Evolutionary conservation across 257 asterid genomes (phyloP), one percentile per base, ranked within the genome.

Genomic region (Capsicum baccatum): DNA sequence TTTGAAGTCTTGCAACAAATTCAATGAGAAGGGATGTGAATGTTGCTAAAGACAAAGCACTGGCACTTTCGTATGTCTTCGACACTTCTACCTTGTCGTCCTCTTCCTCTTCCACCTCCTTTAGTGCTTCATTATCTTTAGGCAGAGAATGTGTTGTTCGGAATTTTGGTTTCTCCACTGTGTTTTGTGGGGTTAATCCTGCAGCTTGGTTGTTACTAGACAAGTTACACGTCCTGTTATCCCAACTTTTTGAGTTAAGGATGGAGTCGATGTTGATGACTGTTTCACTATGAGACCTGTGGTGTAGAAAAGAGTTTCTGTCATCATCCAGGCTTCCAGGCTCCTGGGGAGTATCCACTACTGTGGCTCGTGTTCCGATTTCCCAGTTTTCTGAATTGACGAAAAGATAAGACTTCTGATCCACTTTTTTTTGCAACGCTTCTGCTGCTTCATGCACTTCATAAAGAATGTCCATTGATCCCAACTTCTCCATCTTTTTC

Each of bases 1-100:
- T 93, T 83, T 93, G 94, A 79, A 94, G 95, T 91, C 98, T 91
- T 15, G 98, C 97, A 4, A 93, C 97, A 57, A 92, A 92, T 78
- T 94, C 95, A 33, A 94, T 91, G 81, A 93, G 87, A 67, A 93
- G 91, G 3, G 97, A 94, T 26, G 97, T 90, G 83, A 93, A 94
- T 2, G 98, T 93, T 19, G 95, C 97, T 54, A 94, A 83, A 16
- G 98, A 94, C 87, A 94, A 89, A 12, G 97, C 87, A 62, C 97
- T 94, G 57, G 97, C 95, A 62, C 97, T 94, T 84, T 92, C 92
- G 21, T 89, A 93, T 62, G 98, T 91, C 87, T 87, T 89, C 13
- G 92, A 84, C 82, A 90, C 92, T 0, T 83, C 92, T 4, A 91
- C 92, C 47, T 87, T 74, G 13, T 83, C 89, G 37, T 82, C 13